Conservation (phyloP, 306 rosid species). For the Malus fusca region DNA sequence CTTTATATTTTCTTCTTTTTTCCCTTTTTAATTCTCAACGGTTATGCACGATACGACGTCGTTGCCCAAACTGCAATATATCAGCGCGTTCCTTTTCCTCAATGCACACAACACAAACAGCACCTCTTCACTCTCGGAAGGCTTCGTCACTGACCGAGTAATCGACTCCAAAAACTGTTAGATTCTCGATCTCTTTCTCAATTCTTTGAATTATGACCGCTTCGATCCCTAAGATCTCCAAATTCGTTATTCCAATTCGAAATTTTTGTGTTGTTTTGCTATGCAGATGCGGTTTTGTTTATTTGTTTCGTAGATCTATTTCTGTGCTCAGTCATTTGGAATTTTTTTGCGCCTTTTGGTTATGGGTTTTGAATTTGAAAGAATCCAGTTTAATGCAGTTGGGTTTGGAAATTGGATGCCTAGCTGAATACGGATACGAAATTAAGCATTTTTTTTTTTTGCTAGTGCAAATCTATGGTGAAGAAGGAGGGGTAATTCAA, state of each 20-base stretch:
- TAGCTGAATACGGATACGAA: background rate
- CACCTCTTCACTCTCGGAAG: background rate
- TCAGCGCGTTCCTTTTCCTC: background rate
- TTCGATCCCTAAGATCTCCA: background rate
- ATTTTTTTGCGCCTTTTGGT: background rate
- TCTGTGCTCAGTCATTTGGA: background rate
- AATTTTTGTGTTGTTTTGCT: background rate
- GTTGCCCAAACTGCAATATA: background rate
- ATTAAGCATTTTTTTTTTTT: background rate
- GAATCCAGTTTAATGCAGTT: background rate
- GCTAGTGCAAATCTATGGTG: background rate
- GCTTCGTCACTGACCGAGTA: background rate
- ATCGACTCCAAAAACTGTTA: background rate
- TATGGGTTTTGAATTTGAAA: background rate
- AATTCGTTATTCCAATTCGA: background rate
- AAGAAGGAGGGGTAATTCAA: background rate
- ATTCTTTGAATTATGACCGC: background rate
- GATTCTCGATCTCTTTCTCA: background rate
- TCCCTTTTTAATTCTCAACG: background rate
- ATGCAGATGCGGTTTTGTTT: background rate
- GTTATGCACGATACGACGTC: background rate
- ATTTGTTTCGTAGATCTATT: background rate
- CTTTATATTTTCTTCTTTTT: rapidly evolving
- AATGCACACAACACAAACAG: background rate
- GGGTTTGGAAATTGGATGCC: background rate